Evolutionary conservation across 2,329 filamentous ascomycete genomes (phyloP), one percentile per base, ranked within the genome.

Genomic region (Aspergillus thermomutatus): DNA sequence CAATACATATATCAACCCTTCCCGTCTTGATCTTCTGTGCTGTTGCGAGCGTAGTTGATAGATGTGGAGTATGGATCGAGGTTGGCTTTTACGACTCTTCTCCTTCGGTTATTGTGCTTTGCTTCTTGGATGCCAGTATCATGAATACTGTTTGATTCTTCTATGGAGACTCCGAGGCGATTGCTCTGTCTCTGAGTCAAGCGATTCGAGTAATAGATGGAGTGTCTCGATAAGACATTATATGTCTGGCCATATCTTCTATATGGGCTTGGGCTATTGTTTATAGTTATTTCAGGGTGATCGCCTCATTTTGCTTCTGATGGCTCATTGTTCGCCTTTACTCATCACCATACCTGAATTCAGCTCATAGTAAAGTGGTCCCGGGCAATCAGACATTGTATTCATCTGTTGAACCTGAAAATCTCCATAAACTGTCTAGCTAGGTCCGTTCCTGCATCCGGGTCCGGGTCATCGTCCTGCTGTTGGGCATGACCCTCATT

Each of bases 371-470:
- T 7, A 2, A 5, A 37, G 31, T 7, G 31, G 14, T 37, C 14
- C 7, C 31, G 31, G 31, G 31, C 31, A 17, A 17, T 17, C 31
- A 17, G 31, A 37, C 31, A 37, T 17, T 17, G 31, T 14, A 34
- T 34, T 53, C 60, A 77, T 55, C 75, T 69, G 62, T 74, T 77
- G 50, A 78, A 77, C 37, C 74, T 69, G 57, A 77, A 69, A 50
- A 77, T 72, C 64, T 78, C 75, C 73, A 77, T 77, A 59, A 75
- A 77, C 62, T 78, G 75, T 58, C 74, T 74, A 23, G 75, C 75
- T 57, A 77, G 60, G 69, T 78, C 75, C 31, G 68, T 67, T 1
- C 73, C 75, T 27, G 69, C 68, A 55, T 72, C 61, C n/a, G 68
- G 63, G 65, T 74, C 68, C 17, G 66, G 62, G 49, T 72, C 71